Evolutionary conservation across 2,329 filamentous ascomycete species (phyloP).

Genomic region (Fusarium acutatum): DNA sequence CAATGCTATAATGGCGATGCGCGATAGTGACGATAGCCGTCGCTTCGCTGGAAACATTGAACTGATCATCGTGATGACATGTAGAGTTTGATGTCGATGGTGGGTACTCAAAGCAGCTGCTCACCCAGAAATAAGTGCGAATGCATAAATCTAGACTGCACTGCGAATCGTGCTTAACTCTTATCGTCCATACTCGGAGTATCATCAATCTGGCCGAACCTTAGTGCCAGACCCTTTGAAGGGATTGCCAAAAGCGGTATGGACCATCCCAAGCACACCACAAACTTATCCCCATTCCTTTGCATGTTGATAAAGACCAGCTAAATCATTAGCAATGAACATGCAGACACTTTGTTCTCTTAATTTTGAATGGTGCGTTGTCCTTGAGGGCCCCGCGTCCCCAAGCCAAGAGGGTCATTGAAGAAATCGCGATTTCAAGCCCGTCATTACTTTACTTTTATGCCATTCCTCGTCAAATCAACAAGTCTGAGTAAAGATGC

Average conservation of each 20-base stretch:
- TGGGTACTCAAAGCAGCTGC: neutral
- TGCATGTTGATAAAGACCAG: fast-evolving
- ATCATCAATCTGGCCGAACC: neutral
- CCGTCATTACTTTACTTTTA: fast-evolving
- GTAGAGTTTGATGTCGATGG: neutral
- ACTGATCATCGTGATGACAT: neutral
- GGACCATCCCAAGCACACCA: fast-evolving
- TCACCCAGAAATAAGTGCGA: neutral
- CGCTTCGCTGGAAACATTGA: neutral
- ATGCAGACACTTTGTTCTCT: neutral
- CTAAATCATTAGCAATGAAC: fast-evolving
- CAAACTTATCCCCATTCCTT: neutral
- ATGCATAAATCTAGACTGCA: neutral
- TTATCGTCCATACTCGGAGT: neutral
- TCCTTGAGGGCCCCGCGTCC: fast-evolving
- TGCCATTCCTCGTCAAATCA: too few species aligned
- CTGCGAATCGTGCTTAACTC: neutral
- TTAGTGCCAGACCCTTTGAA: neutral
- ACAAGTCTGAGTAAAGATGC: fast-evolving
- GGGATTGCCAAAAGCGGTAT: neutral
- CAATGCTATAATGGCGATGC: neutral
- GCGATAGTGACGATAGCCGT: neutral
- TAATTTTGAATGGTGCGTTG: neutral
- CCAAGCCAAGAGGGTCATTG: neutral
- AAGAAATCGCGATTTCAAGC: neutral